Percentiles rank a stretch among this genome's conserved stretches.
Evolutionary conservation across 345 rosid species (phyloP).

Genomic region (Hibiscus tridactylites): DNA sequence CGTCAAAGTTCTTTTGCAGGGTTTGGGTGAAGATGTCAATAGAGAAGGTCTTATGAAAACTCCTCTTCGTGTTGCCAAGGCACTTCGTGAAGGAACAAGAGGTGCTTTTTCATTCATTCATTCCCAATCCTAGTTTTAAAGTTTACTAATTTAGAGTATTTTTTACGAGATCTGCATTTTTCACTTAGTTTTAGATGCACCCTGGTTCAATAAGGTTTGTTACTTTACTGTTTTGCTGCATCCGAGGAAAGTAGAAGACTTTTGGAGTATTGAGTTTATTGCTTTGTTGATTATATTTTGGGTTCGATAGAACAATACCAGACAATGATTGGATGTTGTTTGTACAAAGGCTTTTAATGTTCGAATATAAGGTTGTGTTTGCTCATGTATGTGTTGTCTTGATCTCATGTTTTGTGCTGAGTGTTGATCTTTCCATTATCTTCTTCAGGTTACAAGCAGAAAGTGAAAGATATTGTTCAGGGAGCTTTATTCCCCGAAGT

Average conservation of each 20-base stretch:
- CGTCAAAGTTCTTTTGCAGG: slow-evolving; percentile 70
- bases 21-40: slow-evolving; percentile 67
- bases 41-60: slow-evolving; percentile 88
- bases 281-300: neutral
- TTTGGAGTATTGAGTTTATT: too few species aligned
- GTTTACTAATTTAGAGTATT: neutral
- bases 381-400: neutral
- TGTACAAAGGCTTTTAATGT: neutral
- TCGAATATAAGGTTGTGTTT: neutral
- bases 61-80: slow-evolving; percentile 92
- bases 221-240: neutral
- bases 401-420: neutral
- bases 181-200: neutral
- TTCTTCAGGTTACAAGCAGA: slow-evolving; percentile 60
- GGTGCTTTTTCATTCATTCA: slow-evolving; percentile 29
- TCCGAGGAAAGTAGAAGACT: too few species aligned
- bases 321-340: neutral
- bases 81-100: slow-evolving; percentile 76
- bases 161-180: neutral
- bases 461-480: slow-evolving; percentile 69
- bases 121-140: neutral
- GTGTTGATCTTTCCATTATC: slow-evolving; percentile 5
- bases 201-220: neutral
- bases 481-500: slow-evolving; percentile 94
- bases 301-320: neutral